phyloP scores from a whole-genome alignment of 1,139 yeast species.

The Blastobotrys proliferans region DNA sequence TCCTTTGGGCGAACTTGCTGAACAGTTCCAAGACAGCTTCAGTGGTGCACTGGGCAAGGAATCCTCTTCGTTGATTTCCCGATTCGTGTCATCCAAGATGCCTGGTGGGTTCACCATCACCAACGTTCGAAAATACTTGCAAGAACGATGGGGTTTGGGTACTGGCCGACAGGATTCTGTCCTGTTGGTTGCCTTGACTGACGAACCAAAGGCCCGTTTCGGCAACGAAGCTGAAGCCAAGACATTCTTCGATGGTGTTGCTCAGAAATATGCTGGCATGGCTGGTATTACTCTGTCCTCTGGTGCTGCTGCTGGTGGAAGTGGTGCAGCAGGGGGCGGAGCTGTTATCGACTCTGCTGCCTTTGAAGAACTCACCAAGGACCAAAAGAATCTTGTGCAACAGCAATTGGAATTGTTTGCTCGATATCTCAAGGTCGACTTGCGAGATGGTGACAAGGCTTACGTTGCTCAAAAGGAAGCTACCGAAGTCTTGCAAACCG shows the following conservation, averaged over 20 bases:
- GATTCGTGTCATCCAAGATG: constrained; percentile 95
- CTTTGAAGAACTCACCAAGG: constrained; percentile 87
- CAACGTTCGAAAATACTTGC: constrained; percentile 84
- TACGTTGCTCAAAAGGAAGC: constrained; percentile 86
- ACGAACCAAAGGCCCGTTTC: constrained; percentile 88
- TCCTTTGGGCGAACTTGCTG: constrained; percentile 93
- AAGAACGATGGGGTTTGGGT: constrained; percentile 86
- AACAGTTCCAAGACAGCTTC: constrained; percentile 87
- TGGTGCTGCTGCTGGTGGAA: constrained; percentile 55
- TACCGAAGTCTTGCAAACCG: constrained; percentile 74
- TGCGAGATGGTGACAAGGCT: constrained; percentile 85
- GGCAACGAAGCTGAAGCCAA: constrained; percentile 87
- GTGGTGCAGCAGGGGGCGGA: constrained; percentile 62
- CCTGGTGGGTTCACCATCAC: constrained; percentile 98
- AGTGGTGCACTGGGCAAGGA: constrained; percentile 89
- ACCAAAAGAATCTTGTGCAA: constrained; percentile 81
- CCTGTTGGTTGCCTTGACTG: constrained; percentile 73
- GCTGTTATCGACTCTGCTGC: constrained; percentile 95
- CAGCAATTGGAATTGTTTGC: constrained; percentile 96
- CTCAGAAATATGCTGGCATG: constrained; percentile 78
- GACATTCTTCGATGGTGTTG: constrained; percentile 73
- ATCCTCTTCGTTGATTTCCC: constrained; percentile 79
- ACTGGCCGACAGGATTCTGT: constrained; percentile 92
- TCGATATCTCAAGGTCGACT: constrained; percentile 86
- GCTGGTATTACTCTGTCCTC: constrained; percentile 76